Percentiles rank a stretch among this genome's conserved stretches.
Conservation (phyloP, 176 grass and related monocot genomes). For the Calamus simplicifolius region DNA sequence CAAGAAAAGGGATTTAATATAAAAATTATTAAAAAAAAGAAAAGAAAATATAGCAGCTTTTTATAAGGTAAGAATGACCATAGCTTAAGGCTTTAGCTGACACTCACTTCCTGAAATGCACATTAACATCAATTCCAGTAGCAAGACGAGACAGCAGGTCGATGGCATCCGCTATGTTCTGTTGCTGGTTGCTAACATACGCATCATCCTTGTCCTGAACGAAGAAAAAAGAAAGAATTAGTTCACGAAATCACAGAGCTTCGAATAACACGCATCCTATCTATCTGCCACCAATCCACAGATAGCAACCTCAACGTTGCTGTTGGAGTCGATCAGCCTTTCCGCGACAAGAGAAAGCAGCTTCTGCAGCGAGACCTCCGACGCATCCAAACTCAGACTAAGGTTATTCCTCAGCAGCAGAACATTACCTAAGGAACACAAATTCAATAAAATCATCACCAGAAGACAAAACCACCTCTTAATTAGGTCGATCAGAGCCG, state of each 20-base stretch:
- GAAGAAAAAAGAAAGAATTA: neutral
- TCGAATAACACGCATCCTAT: too few relatives aligned
- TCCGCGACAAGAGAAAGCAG: constrained; percentile 89
- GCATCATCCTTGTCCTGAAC: constrained; percentile 59
- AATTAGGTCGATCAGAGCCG: constrained; percentile 1
- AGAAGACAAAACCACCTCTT: neutral
- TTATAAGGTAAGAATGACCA: neutral
- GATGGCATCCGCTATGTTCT: constrained; percentile 78
- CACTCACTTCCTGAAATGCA: constrained; percentile 84
- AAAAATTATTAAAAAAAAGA: neutral
- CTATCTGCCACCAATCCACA: too few relatives aligned
- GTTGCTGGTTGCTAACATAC: constrained; percentile 66
- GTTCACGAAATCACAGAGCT: too few relatives aligned
- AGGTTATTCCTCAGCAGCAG: constrained; percentile 87
- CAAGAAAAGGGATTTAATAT: neutral
- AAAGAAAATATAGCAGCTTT: neutral
- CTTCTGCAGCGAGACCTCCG: constrained; percentile 91
- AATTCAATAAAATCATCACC: neutral
- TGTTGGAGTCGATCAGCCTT: constrained; percentile 82
- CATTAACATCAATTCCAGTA: constrained; percentile 84
- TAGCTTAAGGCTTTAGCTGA: neutral
- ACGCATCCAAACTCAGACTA: constrained; percentile 61
- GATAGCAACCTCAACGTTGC: constrained; percentile 45
- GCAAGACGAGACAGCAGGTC: constrained; percentile 69
- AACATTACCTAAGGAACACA: constrained; percentile 58